Conservation (phyloP, 108 stramenopile genomes). For the Nitzschia sp. region DNA sequence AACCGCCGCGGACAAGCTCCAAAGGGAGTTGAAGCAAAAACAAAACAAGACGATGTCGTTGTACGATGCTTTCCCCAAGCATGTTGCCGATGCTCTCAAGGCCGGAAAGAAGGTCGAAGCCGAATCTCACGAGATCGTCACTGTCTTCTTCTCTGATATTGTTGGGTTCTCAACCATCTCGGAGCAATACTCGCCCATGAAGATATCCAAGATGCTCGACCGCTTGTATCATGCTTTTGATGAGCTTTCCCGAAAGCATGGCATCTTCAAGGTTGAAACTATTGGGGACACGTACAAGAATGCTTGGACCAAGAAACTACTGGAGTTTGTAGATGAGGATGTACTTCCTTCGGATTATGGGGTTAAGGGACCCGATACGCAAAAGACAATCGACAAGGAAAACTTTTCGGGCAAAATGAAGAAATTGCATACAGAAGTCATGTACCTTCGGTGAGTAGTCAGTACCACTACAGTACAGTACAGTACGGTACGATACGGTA, state of each 20-base stretch:
- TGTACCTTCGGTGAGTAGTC: conserved; percentile 68
- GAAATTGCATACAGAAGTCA: conserved; percentile 54
- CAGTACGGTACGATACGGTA: no score
- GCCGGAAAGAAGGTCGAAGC: conserved; percentile 53
- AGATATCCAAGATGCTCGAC: conserved; percentile 54
- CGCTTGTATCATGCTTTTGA: conserved; percentile 52
- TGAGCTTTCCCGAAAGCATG: conserved; percentile 36
- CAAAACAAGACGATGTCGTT: background rate
- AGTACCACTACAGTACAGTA: no score
- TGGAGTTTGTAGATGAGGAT: conserved; percentile 68
- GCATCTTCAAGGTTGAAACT: conserved; percentile 62
- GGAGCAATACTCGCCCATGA: conserved; percentile 24
- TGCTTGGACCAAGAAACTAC: conserved; percentile 61
- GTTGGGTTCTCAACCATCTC: conserved; percentile 58
- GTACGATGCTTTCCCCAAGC: conserved; percentile 48
- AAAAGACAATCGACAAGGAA: conserved; percentile 49
- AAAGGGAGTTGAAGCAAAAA: no score
- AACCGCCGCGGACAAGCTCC: no score
- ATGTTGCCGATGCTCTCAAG: conserved; percentile 48
- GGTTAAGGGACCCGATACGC: conserved; percentile 62
- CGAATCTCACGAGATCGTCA: conserved; percentile 24
- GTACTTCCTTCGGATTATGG: conserved; percentile 82
- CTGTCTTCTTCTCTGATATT: conserved; percentile 37
- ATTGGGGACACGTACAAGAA: conserved; percentile 48
- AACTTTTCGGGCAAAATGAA: conserved; percentile 52